Percentiles rank a stretch among this genome's conserved stretches.
These are phyloP conservation scores for Talaromyces sp. DNA, from an alignment of 2,329 filamentous ascomycete genomes.

Conservation along the genomic window DNA sequence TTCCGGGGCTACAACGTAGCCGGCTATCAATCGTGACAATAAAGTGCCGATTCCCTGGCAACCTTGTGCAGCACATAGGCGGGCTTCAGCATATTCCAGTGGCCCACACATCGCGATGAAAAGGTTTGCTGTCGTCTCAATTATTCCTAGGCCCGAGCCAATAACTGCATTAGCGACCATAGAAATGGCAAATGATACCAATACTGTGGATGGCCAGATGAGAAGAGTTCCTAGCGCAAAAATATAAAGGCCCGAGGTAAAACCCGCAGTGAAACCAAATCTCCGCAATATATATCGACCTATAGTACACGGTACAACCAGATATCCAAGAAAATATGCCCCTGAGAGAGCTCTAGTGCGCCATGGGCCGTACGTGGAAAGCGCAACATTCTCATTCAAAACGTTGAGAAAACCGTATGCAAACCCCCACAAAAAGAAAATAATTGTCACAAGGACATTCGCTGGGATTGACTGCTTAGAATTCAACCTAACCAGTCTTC, in stretches of 20 bases:
- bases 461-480: background rate
- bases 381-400: background rate
- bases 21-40: background rate
- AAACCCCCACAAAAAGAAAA: conserved; percentile 5
- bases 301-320: background rate
- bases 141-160: background rate
- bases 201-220: conserved; percentile 1
- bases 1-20: background rate
- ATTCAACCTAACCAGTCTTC: background rate
- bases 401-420: background rate
- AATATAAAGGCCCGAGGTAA: conserved; percentile 2
- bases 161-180: background rate
- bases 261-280: background rate
- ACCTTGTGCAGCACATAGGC: conserved; percentile 44
- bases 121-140: background rate
- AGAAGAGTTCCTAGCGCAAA: background rate
- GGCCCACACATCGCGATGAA: conserved; percentile 1
- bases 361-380: background rate
- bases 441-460: background rate
- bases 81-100: conserved; percentile 1
- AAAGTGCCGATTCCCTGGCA: background rate
- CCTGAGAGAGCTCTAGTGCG: background rate
- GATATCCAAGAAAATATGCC: background rate
- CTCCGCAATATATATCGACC: conserved; percentile 1
- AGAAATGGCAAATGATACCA: background rate